phyloP scores from a whole-genome alignment of 768 basidiomycete genomes.

The Pisolithus microcarpus region DNA sequence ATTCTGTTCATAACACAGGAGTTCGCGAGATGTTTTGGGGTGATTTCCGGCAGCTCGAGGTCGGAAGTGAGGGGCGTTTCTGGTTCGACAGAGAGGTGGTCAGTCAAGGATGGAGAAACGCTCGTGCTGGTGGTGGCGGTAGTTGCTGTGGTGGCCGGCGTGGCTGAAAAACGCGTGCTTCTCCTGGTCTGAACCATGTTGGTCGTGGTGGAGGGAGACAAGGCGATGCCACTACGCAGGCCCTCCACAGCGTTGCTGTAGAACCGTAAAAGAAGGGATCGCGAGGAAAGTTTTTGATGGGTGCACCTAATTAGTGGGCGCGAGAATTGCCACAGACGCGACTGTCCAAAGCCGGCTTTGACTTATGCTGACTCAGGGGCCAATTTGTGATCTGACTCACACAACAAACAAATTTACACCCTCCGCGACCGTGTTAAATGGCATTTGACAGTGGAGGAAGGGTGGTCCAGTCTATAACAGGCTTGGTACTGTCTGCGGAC shows the following conservation, averaged over 20 bases:
- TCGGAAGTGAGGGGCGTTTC: conserved; percentile 52
- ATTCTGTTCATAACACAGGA: conserved; percentile 8
- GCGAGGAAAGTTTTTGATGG: conserved; percentile 7
- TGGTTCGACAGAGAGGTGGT: conserved; percentile 35
- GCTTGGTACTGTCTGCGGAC: too few species aligned
- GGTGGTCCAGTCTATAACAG: too few species aligned
- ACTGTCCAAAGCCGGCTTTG: background rate
- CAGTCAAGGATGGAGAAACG: conserved; percentile 47
- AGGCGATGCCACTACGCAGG: conserved; percentile 2
- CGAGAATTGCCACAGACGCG: conserved; percentile 26
- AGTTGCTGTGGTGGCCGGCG: conserved; percentile 22
- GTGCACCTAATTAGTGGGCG: conserved; percentile 18
- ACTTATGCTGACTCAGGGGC: background rate
- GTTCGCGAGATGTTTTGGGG: background rate
- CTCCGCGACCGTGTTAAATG: too few species aligned
- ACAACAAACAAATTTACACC: background rate
- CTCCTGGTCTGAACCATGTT: conserved; percentile 21
- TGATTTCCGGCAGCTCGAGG: conserved; percentile 10
- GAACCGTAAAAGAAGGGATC: background rate
- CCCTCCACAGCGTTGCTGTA: too few species aligned
- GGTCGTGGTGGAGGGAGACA: background rate
- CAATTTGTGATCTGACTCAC: background rate
- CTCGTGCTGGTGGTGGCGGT: conserved; percentile 34
- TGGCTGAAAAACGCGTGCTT: conserved; percentile 7
- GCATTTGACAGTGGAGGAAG: too few species aligned